A percentile compares a stretch with the other conserved stretches of the same genome.
These are phyloP conservation scores for Fraxinus anomala DNA, from an alignment of 257 asterid genomes.

Conservation along the genomic window DNA sequence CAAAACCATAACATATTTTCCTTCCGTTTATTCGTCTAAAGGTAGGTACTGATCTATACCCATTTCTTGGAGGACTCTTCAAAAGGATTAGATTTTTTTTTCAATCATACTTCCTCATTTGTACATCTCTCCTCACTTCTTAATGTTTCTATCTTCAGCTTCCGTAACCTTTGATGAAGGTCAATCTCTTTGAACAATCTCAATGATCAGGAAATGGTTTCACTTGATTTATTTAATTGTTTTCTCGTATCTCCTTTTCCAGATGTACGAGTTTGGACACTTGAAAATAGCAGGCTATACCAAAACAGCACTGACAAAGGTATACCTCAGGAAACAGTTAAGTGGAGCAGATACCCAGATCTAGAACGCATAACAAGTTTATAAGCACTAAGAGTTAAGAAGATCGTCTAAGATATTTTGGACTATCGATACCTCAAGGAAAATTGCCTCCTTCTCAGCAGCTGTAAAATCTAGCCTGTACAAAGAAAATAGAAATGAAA, in stretches of 20 bases:
- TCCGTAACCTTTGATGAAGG: not conserved
- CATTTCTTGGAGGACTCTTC: not conserved
- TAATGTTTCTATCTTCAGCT: not conserved
- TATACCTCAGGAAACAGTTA: not conserved
- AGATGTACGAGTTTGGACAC: not conserved
- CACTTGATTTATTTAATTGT: not conserved
- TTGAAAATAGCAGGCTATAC: not conserved
- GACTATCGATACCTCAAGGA: constrained; percentile 63
- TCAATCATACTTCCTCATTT: not conserved
- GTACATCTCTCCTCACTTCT: not conserved
- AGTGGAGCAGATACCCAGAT: constrained; percentile 9
- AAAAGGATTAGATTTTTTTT: not conserved
- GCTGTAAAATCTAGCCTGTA: constrained; percentile 80
- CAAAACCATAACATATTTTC: not conserved
- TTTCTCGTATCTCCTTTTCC: not conserved
- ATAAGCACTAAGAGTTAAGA: constrained; percentile 8
- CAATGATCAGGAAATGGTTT: not conserved
- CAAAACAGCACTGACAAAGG: not conserved
- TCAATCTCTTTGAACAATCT: constrained; percentile 2
- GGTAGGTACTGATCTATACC: not conserved
- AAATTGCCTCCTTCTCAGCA: constrained; percentile 73
- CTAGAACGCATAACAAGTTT: constrained; percentile 14
- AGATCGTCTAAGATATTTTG: constrained; percentile 16
- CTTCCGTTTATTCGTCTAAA: not conserved
- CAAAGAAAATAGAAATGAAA: constrained; percentile 33